Evolutionary conservation across 2,329 filamentous ascomycete species (phyloP).

Genomic region (Exophiala sp.): DNA sequence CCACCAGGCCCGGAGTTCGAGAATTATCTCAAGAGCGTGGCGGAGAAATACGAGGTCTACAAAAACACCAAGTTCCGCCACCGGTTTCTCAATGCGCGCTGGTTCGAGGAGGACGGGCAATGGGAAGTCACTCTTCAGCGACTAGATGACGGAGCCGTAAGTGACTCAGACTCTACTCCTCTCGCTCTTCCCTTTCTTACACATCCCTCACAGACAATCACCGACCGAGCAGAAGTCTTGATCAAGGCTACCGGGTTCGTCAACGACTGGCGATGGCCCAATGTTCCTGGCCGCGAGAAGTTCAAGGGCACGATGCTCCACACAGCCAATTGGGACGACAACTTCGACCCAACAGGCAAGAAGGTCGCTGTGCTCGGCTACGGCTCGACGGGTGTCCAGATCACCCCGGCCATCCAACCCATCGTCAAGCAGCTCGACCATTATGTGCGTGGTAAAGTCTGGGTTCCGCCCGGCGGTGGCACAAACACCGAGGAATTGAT

Average conservation of each 20-base stretch:
- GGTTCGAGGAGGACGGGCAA: constrained; percentile 13
- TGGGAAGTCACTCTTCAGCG: constrained; percentile 7
- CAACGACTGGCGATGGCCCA: constrained; percentile 31
- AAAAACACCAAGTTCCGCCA: constrained; percentile 24
- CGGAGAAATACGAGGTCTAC: constrained; percentile 19
- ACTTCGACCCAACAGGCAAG: constrained; percentile 27
- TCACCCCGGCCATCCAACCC: constrained; percentile 34
- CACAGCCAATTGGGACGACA: constrained; percentile 29
- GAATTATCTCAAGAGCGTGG: constrained; percentile 18
- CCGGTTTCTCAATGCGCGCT: constrained; percentile 14
- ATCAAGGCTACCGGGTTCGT: constrained; percentile 32
- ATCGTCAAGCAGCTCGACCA: constrained; percentile 30
- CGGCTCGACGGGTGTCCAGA: constrained; percentile 37
- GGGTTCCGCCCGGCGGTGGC: constrained; percentile 25
- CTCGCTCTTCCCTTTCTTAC: too few relatives aligned
- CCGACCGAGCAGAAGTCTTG: constrained; percentile 23
- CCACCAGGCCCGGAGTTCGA: constrained; percentile 16
- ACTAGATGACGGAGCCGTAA: constrained; percentile 9
- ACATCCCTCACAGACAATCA: background rate
- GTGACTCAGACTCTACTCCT: background rate
- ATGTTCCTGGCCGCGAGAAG: constrained; percentile 28
- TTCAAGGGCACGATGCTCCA: constrained; percentile 30
- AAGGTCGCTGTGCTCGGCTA: constrained; percentile 31
- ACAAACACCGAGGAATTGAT: background rate
- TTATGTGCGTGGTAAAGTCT: constrained; percentile 27